These are phyloP conservation scores for Macrolepiota dolichaula DNA, from an alignment of 768 basidiomycete genomes.

Conservation along the genomic window DNA sequence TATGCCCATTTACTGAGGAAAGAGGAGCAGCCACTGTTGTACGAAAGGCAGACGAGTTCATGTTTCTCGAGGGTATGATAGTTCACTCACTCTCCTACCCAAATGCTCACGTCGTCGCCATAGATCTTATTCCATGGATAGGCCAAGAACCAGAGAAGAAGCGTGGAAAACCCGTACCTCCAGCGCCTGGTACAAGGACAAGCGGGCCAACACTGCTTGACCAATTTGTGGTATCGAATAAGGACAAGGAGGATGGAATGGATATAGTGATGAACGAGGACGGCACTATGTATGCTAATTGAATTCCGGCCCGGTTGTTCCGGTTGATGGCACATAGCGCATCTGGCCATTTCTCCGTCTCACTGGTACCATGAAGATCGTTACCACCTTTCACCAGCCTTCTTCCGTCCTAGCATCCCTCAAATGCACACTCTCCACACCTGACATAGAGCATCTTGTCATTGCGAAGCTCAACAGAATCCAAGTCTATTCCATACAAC, in stretches of 20 bases:
- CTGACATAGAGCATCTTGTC: conserved; percentile 59
- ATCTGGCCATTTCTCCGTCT: not conserved
- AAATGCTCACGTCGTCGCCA: not conserved
- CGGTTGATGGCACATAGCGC: conserved; percentile 3
- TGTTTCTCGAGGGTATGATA: conserved; percentile 69
- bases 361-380: conserved; percentile 43
- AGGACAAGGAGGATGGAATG: conserved; percentile 18
- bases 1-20: not conserved
- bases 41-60: conserved; percentile 68
- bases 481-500: conserved; percentile 63
- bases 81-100: not conserved
- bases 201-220: conserved; percentile 42
- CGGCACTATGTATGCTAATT: conserved; percentile 48
- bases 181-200: conserved; percentile 16
- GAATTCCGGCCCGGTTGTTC: conserved; percentile 1
- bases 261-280: conserved; percentile 56
- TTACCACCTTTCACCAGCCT: conserved; percentile 74
- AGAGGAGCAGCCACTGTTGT: conserved; percentile 53
- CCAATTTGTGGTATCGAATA: conserved; percentile 38
- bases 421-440: conserved; percentile 59
- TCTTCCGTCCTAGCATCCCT: conserved; percentile 70
- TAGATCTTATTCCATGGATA: conserved; percentile 61
- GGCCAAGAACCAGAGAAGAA: conserved; percentile 39
- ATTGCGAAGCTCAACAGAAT: conserved; percentile 65
- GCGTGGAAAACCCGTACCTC: conserved; percentile 30